phyloP scores from a whole-genome alignment of 148 eudicot species.

The Nepenthes mirabilis region DNA sequence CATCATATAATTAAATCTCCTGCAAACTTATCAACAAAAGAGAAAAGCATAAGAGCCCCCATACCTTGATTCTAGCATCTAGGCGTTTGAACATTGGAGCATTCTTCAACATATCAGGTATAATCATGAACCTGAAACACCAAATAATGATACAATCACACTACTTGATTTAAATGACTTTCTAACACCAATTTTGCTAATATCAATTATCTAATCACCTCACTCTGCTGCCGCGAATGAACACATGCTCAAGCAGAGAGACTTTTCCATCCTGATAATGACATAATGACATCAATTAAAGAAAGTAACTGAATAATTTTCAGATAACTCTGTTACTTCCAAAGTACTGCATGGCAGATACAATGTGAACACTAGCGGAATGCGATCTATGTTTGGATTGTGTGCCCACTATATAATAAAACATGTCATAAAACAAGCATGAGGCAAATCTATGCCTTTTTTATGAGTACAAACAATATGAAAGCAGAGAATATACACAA shows the following conservation, averaged over 20 bases:
- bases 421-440: too few species aligned
- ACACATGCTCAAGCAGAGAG: slow-evolving; percentile 94
- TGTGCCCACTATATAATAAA: too few species aligned
- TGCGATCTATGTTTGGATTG: too few species aligned
- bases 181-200: neutral
- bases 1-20: too few species aligned
- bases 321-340: neutral
- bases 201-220: slow-evolving; percentile 25
- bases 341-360: neutral
- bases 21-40: too few species aligned
- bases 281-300: slow-evolving; percentile 5
- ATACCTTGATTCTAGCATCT: slow-evolving; percentile 90
- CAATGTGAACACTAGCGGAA: too few species aligned
- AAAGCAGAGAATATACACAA: too few species aligned
- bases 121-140: slow-evolving; percentile 73
- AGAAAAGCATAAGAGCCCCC: neutral
- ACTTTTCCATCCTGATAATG: slow-evolving; percentile 77
- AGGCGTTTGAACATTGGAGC: slow-evolving; percentile 98
- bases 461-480: too few species aligned
- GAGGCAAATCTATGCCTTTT: too few species aligned
- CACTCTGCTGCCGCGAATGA: slow-evolving; percentile 94
- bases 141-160: neutral
- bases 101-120: slow-evolving; percentile 98
- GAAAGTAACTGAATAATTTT: neutral
- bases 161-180: neutral